Base-by-base conservation (phyloP, 805 yeast genomes). In the Suhomyces canberraensis region DNA sequence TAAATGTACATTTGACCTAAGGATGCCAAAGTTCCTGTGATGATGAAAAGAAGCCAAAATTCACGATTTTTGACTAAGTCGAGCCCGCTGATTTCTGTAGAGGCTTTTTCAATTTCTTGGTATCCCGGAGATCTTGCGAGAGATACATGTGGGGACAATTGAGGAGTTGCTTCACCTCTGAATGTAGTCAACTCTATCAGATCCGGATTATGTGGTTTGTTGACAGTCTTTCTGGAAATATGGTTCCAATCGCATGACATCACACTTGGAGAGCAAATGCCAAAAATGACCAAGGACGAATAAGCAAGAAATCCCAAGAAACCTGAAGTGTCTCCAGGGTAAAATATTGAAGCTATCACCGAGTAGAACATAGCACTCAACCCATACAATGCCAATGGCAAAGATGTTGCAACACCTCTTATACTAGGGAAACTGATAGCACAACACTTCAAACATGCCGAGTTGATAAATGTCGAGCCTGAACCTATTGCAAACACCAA, bases 371-470 rank as follows among this genome's bases (percentile, higher is more conserved):
- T 70, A 3, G 93, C 93, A 53, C 84, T 77, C 11, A 82, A 68
- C 0, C 95, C 95, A 55, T 80, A 83, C 30, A 83, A 73, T 1
- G 90, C 80, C 55, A 84, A 69, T 2, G 91, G 89, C 29, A 84
- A 66, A 0, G 88, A 76, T 0, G 93, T 81, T 3, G 93, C 90
- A 8, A 83, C 66, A 2, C 93, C 95, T 37, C 86, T 60, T 25
- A 73, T 64, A 29, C 73, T 66, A 0, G 95, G 91, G 51, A 79
- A 82, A 31, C 73, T 69, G 27, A 82, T 64, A 16, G 89, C 87
- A 40, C 88, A 80, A 51, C 89, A 83, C 52, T 84, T 84, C 51
- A 84, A 73, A 41, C 81, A 69, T 8, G 84, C 78, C 13, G 79
- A 69, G 51, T 76, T 78, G 26, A 84, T 71, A 39, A 75, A 74